Evolutionary conservation across 345 rosid species (phyloP).

Genomic region (Toxicodendron radicans): DNA sequence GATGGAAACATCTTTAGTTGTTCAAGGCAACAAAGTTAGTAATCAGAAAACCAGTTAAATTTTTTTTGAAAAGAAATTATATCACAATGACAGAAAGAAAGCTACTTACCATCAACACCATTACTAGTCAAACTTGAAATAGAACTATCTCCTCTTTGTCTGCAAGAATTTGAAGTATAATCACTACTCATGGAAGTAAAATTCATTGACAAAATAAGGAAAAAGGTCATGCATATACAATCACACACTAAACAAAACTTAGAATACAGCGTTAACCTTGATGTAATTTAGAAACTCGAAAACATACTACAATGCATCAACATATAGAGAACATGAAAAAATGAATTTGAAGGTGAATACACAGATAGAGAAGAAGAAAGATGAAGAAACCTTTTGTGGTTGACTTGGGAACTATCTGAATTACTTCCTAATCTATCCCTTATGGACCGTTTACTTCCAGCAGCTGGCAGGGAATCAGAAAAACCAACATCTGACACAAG

Average conservation of each 20-base stretch:
- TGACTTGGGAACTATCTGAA: slow-evolving; percentile 43
- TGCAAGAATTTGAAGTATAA: slow-evolving; percentile 37
- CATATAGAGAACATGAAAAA: background rate
- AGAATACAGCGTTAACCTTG: background rate
- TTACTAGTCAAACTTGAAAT: slow-evolving; percentile 35
- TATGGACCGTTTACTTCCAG: slow-evolving; percentile 74
- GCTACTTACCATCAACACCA: slow-evolving; percentile 50
- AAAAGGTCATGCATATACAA: slow-evolving; percentile 3
- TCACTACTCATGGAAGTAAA: slow-evolving; percentile 13
- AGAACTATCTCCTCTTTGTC: slow-evolving; percentile 61
- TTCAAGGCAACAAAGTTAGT: slow-evolving; percentile 36
- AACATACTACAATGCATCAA: background rate
- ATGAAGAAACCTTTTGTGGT: slow-evolving; percentile 59
- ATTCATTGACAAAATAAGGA: slow-evolving; percentile 1
- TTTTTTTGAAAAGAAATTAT: slow-evolving; percentile 14
- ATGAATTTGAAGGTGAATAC: background rate
- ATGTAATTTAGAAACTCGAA: background rate
- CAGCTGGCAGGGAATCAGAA: slow-evolving; percentile 35
- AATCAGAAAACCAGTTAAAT: slow-evolving; percentile 30
- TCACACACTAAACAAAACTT: background rate
- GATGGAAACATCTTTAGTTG: slow-evolving; percentile 54
- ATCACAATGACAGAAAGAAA: slow-evolving; percentile 13
- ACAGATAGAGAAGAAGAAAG: slow-evolving; percentile 7
- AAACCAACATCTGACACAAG: slow-evolving; percentile 35
- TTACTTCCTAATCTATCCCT: slow-evolving; percentile 79